A percentile compares a stretch with the other conserved stretches of the same genome.
Evolutionary conservation across 2,329 filamentous ascomycete species (phyloP).

Genomic region (Dothistroma septosporum): DNA sequence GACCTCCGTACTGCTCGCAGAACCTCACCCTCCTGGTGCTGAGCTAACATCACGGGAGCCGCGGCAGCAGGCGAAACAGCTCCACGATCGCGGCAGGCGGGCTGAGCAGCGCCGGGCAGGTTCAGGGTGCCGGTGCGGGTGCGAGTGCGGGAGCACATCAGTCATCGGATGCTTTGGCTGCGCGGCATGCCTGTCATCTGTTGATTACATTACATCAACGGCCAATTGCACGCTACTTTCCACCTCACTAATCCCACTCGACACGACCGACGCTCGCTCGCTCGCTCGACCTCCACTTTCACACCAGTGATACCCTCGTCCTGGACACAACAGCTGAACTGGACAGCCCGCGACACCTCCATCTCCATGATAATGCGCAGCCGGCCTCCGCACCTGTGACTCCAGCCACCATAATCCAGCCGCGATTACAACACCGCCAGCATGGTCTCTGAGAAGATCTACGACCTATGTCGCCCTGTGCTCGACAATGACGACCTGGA

Average conservation of each 20-base stretch:
- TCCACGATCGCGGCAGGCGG: not conserved
- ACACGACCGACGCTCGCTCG: not conserved
- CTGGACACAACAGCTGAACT: not conserved
- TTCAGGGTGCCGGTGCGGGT: not conserved
- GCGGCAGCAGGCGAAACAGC: not conserved
- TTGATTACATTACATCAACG: conserved; percentile 1
- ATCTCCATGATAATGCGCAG: conserved; percentile 2
- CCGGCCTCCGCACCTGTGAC: conserved; percentile 7
- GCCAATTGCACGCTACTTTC: not conserved
- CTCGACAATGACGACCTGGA: conserved; percentile 77
- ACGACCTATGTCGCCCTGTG: conserved; percentile 85
- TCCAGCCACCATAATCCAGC: not conserved
- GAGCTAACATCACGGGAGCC: not conserved
- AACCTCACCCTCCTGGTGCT: not conserved
- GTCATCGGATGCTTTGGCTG: not conserved
- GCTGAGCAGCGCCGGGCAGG: too few relatives aligned
- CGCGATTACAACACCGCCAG: conserved; percentile 29
- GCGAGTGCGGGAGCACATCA: not conserved
- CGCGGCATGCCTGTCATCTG: not conserved
- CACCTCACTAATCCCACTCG: conserved; percentile 2
- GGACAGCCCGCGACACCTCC: not conserved
- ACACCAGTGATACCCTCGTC: not conserved
- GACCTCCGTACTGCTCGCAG: not conserved
- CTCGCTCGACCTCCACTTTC: too few relatives aligned
- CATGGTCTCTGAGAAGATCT: conserved; percentile 91